These are phyloP conservation scores for Myxozyma udenii DNA, from an alignment of 805 yeast species.

Conservation along the genomic window DNA sequence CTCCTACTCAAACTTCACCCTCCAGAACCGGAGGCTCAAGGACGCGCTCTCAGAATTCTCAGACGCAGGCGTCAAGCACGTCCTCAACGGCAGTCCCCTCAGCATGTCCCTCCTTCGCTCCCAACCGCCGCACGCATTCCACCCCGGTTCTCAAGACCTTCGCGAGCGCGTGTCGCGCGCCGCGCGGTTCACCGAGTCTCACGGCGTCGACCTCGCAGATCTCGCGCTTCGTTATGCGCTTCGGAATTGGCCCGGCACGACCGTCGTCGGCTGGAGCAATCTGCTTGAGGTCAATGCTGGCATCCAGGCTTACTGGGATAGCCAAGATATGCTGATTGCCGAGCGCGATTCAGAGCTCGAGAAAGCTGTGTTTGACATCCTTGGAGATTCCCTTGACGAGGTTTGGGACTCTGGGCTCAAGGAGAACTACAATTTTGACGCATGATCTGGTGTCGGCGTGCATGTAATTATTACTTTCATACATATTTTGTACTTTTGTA, in stretches of 20 bases:
- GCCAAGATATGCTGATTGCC: conserved; percentile 41
- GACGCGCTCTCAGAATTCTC: conserved; percentile 50
- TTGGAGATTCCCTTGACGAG: conserved; percentile 58
- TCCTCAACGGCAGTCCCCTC: conserved; percentile 81
- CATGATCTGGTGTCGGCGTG: not conserved
- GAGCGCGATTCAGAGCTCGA: conserved; percentile 47
- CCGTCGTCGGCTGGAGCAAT: conserved; percentile 75
- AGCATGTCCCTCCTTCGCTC: conserved; percentile 82
- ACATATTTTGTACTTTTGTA: not conserved
- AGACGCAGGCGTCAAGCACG: conserved; percentile 53
- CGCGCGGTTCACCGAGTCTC: conserved; percentile 46
- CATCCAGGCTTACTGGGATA: conserved; percentile 52
- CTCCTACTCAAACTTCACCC: conserved; percentile 75
- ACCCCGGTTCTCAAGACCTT: conserved; percentile 68
- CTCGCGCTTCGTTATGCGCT: conserved; percentile 76
- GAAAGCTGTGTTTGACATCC: conserved; percentile 43
- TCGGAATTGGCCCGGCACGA: conserved; percentile 60
- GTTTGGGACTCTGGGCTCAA: conserved; percentile 59
- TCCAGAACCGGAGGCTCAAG: conserved; percentile 64
- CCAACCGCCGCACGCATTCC: conserved; percentile 66
- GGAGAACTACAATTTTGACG: conserved; percentile 21
- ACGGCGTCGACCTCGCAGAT: conserved; percentile 69
- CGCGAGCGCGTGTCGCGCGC: conserved; percentile 47
- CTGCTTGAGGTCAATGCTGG: conserved; percentile 64
- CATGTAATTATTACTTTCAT: not conserved